phyloP scores from a whole-genome alignment of 306 rosid genomes.

The Rosa chinensis region DNA sequence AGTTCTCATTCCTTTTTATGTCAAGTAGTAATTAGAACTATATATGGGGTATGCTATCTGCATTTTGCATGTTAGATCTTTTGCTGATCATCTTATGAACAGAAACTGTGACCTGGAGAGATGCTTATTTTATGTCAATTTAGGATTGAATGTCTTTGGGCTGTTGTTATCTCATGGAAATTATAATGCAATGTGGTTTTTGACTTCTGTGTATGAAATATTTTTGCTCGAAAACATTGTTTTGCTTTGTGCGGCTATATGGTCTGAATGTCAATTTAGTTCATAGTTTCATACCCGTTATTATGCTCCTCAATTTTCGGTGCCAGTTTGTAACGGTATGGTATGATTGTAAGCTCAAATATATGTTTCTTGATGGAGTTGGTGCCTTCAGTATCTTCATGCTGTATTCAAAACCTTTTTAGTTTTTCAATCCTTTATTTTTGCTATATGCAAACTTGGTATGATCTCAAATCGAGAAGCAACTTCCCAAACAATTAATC shows the following conservation, averaged over 20 bases:
- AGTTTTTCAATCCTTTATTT: too few species aligned
- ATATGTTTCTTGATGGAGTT: background rate
- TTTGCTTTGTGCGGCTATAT: background rate
- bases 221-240: background rate
- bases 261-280: background rate
- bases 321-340: background rate
- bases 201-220: background rate
- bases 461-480: too few species aligned
- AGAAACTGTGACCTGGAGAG: background rate
- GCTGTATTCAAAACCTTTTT: background rate
- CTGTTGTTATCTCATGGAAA: background rate
- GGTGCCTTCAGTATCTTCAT: background rate
- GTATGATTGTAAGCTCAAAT: background rate
- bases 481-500: too few species aligned
- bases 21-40: background rate
- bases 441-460: too few species aligned
- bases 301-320: background rate
- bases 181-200: background rate
- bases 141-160: background rate
- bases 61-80: background rate
- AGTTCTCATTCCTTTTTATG: constrained; percentile 31
- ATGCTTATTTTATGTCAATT: background rate
- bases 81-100: background rate
- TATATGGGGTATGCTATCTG: background rate
- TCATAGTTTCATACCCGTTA: background rate